A percentile compares a stretch with the other conserved stretches of the same genome.
These are phyloP conservation scores for Lactuca sativa DNA, from an alignment of 129 eudicot genomes.

Conservation along the genomic window DNA sequence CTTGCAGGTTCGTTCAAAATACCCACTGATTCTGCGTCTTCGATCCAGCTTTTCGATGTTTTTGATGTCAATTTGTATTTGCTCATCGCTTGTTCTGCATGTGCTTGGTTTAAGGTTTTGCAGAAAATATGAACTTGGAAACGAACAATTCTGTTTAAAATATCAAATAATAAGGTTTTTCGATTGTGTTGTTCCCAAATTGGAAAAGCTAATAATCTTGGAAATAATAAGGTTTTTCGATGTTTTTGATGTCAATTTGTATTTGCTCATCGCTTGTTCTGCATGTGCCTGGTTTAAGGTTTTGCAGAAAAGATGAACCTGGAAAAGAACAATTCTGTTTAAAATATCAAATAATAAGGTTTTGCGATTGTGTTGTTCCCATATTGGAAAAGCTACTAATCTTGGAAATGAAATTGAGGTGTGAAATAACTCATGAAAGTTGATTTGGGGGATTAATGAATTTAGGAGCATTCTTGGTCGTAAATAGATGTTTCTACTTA, in stretches of 20 bases:
- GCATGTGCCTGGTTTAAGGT: not conserved
- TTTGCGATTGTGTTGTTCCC: too few relatives aligned
- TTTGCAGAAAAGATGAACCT: not conserved
- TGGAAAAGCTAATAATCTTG: not conserved
- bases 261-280: not conserved
- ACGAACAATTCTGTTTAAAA: not conserved
- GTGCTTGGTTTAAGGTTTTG: constrained; percentile 3
- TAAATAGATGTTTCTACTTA: not conserved
- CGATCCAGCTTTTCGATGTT: not conserved
- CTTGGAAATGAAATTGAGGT: not conserved
- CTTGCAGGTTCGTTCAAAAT: constrained; percentile 21
- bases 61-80: not conserved
- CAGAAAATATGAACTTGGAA: not conserved
- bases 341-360: not conserved
- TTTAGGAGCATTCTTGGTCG: not conserved
- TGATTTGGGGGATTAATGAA: not conserved
- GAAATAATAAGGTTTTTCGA: not conserved
- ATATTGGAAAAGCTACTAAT: too few relatives aligned
- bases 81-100: not conserved
- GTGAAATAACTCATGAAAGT: too few relatives aligned
- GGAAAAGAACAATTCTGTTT: not conserved
- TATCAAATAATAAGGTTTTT: not conserved
- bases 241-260: not conserved
- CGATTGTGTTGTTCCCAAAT: too few relatives aligned
- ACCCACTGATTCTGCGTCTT: not conserved